Conservation (phyloP, 2,329 filamentous ascomycete genomes). For the Fusarium beomiforme region DNA sequence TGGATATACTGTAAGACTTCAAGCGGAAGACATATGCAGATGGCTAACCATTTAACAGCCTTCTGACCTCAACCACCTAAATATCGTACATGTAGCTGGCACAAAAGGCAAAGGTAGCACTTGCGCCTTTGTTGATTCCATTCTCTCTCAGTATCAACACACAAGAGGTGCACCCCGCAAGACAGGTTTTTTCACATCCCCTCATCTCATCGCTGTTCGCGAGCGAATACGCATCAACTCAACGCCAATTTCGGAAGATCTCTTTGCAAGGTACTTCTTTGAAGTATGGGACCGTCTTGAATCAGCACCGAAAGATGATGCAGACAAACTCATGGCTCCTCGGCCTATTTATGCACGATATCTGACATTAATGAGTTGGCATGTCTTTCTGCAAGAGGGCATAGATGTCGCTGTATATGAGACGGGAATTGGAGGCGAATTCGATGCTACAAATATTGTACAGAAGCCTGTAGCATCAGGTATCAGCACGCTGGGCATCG, state of each 20-base stretch:
- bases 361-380: conserved; percentile 73
- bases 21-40: neutral
- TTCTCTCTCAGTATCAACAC: conserved; percentile 64
- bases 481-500: conserved; percentile 74
- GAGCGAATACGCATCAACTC: conserved; percentile 74
- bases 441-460: conserved; percentile 75
- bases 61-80: conserved; percentile 66
- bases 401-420: conserved; percentile 73
- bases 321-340: conserved; percentile 49
- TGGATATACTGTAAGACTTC: conserved; percentile 71
- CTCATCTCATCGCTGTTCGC: conserved; percentile 73
- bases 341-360: conserved; percentile 69
- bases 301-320: conserved; percentile 45
- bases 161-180: conserved; percentile 50
- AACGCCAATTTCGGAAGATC: conserved; percentile 63
- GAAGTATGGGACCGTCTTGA: conserved; percentile 70
- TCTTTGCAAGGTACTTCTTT: conserved; percentile 74
- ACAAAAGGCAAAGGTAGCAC: conserved; percentile 83
- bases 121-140: conserved; percentile 73
- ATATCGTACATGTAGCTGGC: conserved; percentile 75
- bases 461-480: conserved; percentile 65
- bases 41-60: conserved; percentile 40
- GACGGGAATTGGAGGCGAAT: conserved; percentile 74
- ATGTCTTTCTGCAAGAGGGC: conserved; percentile 71
- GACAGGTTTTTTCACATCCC: conserved; percentile 74